These are phyloP conservation scores for Pythium folliculosum DNA, from an alignment of 352 stramenopile genomes.

Conservation along the genomic window DNA sequence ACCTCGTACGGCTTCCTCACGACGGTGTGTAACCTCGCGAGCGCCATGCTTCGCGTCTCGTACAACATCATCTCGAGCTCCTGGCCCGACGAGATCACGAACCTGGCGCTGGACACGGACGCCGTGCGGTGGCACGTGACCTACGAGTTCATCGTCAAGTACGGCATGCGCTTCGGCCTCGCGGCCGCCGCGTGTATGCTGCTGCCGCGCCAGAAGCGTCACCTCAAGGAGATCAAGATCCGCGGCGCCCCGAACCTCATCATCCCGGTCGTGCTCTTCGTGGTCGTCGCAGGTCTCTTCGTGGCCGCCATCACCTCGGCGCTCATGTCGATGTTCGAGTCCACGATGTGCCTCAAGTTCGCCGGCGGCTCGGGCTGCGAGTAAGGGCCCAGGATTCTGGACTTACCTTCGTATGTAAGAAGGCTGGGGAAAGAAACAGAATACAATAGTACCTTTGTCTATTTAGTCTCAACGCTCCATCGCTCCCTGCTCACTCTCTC, in stretches of 20 bases:
- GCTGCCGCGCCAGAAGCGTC: conserved; percentile 32
- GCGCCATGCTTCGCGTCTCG: conserved; percentile 5
- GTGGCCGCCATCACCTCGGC: conserved; percentile 24
- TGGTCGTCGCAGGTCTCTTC: conserved; percentile 14
- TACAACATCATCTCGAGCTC: conserved; percentile 23
- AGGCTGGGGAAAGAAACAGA: too few relatives aligned
- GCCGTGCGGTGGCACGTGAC: conserved; percentile 27
- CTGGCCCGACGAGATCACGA: conserved; percentile 5
- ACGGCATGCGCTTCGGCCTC: conserved; percentile 19
- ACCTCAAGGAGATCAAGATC: conserved; percentile 32
- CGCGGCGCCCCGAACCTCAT: conserved; percentile 26
- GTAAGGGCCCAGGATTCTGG: not conserved
- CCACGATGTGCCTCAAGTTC: conserved; percentile 32
- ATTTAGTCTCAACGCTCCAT: too few relatives aligned
- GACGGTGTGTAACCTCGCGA: conserved; percentile 28
- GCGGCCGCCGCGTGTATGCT: conserved; percentile 9
- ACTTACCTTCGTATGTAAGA: not conserved
- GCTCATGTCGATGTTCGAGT: conserved; percentile 27
- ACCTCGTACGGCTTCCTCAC: conserved; percentile 32
- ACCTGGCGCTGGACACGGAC: conserved; percentile 13
- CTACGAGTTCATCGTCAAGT: conserved; percentile 30
- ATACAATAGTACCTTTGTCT: too few relatives aligned
- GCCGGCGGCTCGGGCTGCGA: conserved; percentile 25
- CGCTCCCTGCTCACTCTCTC: too few relatives aligned
- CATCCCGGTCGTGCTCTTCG: conserved; percentile 26